Evolutionary conservation across 345 rosid species (phyloP), one percentile per base, ranked within the genome.

Genomic region (Gossypium herbaceum): DNA sequence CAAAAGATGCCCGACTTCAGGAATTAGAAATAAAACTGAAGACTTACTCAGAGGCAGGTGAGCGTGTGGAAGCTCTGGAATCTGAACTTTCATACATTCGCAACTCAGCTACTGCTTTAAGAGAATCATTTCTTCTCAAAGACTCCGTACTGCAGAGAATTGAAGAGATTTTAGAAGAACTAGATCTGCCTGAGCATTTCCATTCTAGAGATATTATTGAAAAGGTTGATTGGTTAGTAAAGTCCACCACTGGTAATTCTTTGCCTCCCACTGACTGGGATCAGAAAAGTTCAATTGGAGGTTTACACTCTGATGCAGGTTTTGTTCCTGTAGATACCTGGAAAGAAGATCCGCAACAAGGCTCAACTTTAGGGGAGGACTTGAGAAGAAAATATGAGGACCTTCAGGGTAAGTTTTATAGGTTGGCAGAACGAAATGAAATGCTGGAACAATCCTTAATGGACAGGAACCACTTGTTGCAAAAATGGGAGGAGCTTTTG

Each of bases 21-120:
- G 97, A 94, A 80, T 75, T 86, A 71, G 97, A 94, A 84, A 75
- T 84, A 65, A 86, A 89, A 76, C 88, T 94, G 68, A 89, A 88
- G 88, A 71, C 86, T 25, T 89, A 85, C 82, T 80, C 86, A 15
- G 98, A 94, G 88, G 95, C 95, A 44, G 95, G 97, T 75, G 98
- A 91, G 82, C 95, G 89, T 47, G 93, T 85, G 81, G 98, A 91
- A 81, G 94, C 99, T 82, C 79, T 93, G 80, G 99, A 95, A 80
- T 90, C 99, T 73, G 99, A 95, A 79, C 99, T 95, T 78, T 88
- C 99, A 27, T 95, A 93, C 84, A 95, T 95, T 84, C 98, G 98
- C 75, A 90, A 91, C 79, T 93, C 99, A 71, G 98, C 99, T 79
- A 89, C 94, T 75, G 91, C 97, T 68, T 78, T 94, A 74, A 88